A percentile compares a stretch with the other conserved stretches of the same genome.
phyloP scores from a whole-genome alignment of 345 rosid species.

The Acer negundo region DNA sequence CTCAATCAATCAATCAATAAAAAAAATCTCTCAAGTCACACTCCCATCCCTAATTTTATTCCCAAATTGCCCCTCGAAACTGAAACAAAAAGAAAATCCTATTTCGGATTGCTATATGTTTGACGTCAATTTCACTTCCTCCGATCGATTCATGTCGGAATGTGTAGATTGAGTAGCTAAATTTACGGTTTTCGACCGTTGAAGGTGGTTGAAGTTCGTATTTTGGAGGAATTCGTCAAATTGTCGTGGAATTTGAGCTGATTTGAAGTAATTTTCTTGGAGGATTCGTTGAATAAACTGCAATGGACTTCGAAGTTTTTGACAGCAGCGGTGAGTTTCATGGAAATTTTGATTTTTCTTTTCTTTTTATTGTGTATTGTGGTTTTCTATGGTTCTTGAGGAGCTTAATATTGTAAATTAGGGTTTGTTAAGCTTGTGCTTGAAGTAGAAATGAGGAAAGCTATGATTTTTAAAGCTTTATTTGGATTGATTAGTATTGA shows the following conservation, averaged over 20 bases:
- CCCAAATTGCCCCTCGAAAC: not conserved
- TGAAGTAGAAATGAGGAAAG: not conserved
- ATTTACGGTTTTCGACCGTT: not conserved
- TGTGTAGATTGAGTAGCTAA: not conserved
- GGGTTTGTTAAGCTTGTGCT: not conserved
- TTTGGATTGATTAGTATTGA: not conserved
- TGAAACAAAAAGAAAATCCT: too few species aligned
- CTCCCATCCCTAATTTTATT: constrained; percentile 19
- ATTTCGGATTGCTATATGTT: not conserved
- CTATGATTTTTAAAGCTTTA: not conserved
- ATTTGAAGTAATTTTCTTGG: not conserved
- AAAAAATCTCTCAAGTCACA: not conserved
- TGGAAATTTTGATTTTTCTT: constrained; percentile 5
- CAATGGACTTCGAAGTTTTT: constrained; percentile 63
- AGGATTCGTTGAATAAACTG: constrained; percentile 6
- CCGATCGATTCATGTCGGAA: not conserved
- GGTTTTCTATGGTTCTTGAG: constrained; percentile 6
- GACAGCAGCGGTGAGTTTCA: constrained; percentile 69
- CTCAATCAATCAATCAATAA: constrained; percentile 11
- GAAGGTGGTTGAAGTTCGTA: not conserved
- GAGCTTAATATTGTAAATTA: constrained; percentile 6
- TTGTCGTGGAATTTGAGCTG: not conserved
- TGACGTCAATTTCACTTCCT: not conserved
- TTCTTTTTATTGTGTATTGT: not conserved
- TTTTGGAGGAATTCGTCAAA: not conserved